A percentile compares a stretch with the other conserved stretches of the same genome.
Conservation (phyloP, 1,284 basidiomycete genomes). For the Baeospora myosura region DNA sequence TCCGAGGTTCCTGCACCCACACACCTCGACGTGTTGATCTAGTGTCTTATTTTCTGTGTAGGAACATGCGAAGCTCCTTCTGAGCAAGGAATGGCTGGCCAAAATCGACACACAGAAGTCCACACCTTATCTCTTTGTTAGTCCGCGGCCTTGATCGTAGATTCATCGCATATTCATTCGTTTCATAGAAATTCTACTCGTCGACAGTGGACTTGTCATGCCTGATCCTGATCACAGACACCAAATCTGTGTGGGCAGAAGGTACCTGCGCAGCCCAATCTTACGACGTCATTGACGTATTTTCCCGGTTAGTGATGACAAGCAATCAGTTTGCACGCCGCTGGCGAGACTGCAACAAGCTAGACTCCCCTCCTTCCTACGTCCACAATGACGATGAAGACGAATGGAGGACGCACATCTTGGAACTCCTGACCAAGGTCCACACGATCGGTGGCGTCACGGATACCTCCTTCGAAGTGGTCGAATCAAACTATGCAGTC, state of each 20-base stretch:
- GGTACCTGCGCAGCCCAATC: constrained; percentile 29
- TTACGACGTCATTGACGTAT: constrained; percentile 5
- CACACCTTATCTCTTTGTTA: constrained; percentile 63
- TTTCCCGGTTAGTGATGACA: constrained; percentile 39
- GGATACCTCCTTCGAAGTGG: constrained; percentile 51
- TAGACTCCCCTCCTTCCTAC: constrained; percentile 14
- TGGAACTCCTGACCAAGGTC: constrained; percentile 44
- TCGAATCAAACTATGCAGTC: constrained; percentile 55
- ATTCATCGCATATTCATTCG: neutral
- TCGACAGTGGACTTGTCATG: constrained; percentile 49
- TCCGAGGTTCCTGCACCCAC: constrained; percentile 38
- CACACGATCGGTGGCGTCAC: constrained; percentile 53
- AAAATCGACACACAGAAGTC: constrained; percentile 50
- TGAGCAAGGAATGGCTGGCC: constrained; percentile 65
- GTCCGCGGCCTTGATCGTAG: constrained; percentile 22
- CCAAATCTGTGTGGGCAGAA: constrained; percentile 69
- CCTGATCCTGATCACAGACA: constrained; percentile 63
- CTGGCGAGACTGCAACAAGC: constrained; percentile 54
- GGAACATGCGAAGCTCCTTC: constrained; percentile 49
- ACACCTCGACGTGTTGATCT: constrained; percentile 7
- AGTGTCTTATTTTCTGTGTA: constrained; percentile 20
- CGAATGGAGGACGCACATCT: constrained; percentile 45
- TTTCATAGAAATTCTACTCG: constrained; percentile 50
- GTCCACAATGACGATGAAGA: constrained; percentile 37
- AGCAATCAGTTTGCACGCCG: constrained; percentile 56